Evolutionary conservation across 2,329 filamentous ascomycete genomes (phyloP), one percentile per base, ranked within the genome.

Genomic region (Parasarocladium wereldwijsianum): DNA sequence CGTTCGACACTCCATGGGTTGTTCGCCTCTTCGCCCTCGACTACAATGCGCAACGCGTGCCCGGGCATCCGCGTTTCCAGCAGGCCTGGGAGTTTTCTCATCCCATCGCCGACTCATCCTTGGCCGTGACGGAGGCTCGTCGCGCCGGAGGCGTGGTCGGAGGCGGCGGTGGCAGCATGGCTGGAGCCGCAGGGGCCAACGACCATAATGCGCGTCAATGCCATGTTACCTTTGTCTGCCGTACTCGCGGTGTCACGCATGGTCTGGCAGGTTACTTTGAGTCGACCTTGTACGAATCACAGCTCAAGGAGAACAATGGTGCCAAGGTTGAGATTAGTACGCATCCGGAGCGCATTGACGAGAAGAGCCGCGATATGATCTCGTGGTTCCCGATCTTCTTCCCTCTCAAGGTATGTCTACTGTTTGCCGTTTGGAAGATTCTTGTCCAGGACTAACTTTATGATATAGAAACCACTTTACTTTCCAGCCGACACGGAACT

Each of bases 331-430:
- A 96, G 58, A 66, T 98, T 35, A 93, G 84, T 45, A 98, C 81
- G 4, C 79, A 93, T 44, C 92, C 90, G 0, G 80, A 93, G 39
- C 82, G 78, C 17, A 96, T 98, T 56, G 83, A 90, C 33, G 60
- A 62, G 34, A 96, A 96, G 69, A 93, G 85, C 62, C 80, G 79
- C 47, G 86, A 92, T 44, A 98, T 98, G 92, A 93, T 94, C 39
- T 93, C 83, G 32, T 98, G 90, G 90, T 98, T 98, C 51, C 90
- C 90, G 2, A 96, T 98, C 17, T 94, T 87, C 58, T 98, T 98
- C 49, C 90, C 92, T 0, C 58, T 98, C 10, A 93, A 90, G 73
- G 85, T 86, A 61, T 46, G 69, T 50, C 12, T 2, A 20, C 11
- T 18, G 1, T 2, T 2, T 2, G 7, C 11, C 4, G n/a, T 11